Evolutionary conservation across 1,284 basidiomycete genomes (phyloP).

Genomic region (Afroboletus lepidellus): DNA sequence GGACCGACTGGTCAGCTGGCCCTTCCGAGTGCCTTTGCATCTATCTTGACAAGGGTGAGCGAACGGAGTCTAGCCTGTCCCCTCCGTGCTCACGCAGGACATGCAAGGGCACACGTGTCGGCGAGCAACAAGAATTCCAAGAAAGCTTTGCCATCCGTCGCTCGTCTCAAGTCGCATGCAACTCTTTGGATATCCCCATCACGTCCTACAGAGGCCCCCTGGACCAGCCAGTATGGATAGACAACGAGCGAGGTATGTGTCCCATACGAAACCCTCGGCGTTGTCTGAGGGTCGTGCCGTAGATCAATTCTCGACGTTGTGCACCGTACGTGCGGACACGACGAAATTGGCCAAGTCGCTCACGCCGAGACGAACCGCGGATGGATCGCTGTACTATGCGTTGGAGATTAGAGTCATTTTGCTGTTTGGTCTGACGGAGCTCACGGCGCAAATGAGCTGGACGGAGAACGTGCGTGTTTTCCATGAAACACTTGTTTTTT

Average conservation of each 20-base stretch:
- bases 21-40: constrained; percentile 30
- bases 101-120: constrained; percentile 33
- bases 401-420: constrained; percentile 40
- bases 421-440: constrained; percentile 46
- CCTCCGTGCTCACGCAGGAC: background rate
- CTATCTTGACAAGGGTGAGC: constrained; percentile 34
- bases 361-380: constrained; percentile 13
- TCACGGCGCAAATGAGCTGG: constrained; percentile 46
- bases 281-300: background rate
- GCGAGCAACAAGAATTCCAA: constrained; percentile 36
- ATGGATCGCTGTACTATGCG: constrained; percentile 32
- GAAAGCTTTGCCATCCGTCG: constrained; percentile 24
- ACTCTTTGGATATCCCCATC: constrained; percentile 25
- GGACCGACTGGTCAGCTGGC: constrained; percentile 24
- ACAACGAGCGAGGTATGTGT: constrained; percentile 22
- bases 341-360: constrained; percentile 29
- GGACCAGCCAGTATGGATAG: constrained; percentile 25
- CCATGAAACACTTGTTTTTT: background rate
- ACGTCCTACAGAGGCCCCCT: constrained; percentile 28
- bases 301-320: constrained; percentile 43
- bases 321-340: constrained; percentile 39
- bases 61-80: background rate
- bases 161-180: constrained; percentile 20
- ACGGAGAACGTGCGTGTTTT: constrained; percentile 38
- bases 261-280: background rate